phyloP scores from a whole-genome alignment of 345 rosid species.

The Trapa bicornis region DNA sequence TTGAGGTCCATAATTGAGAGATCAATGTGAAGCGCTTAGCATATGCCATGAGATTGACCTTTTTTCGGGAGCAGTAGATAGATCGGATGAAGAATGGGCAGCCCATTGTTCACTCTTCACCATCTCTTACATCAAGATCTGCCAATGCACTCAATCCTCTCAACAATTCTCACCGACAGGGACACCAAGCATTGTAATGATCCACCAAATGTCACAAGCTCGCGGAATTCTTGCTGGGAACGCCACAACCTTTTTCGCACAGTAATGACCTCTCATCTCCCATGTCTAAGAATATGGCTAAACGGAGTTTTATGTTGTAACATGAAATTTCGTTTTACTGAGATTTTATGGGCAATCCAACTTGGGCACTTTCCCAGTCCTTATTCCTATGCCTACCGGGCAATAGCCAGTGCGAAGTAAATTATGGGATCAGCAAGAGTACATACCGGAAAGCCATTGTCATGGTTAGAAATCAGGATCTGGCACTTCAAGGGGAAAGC shows the following conservation, averaged over 20 bases:
- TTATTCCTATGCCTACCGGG: neutral
- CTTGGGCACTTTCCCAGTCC: neutral
- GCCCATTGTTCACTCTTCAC: neutral
- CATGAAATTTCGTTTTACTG: neutral
- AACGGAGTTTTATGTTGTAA: neutral
- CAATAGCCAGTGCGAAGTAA: neutral
- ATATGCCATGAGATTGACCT: neutral
- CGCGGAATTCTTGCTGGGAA: neutral
- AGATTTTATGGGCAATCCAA: neutral
- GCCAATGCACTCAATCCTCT: too few relatives aligned
- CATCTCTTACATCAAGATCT: neutral
- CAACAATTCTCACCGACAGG: too few relatives aligned
- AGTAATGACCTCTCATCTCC: neutral
- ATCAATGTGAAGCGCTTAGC: neutral
- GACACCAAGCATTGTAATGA: too few relatives aligned
- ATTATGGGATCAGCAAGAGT: neutral
- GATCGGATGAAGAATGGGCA: too few relatives aligned
- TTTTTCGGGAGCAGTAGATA: neutral
- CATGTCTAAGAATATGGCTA: neutral
- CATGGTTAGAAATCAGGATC: neutral
- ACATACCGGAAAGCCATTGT: conserved; percentile 8
- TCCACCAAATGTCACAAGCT: neutral
- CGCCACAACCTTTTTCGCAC: neutral
- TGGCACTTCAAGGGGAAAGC: neutral
- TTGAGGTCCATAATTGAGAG: neutral